A percentile compares a stretch with the other conserved stretches of the same genome.
These are phyloP conservation scores for Boletus calvinii DNA, from an alignment of 1,284 basidiomycete species.

Conservation along the genomic window DNA sequence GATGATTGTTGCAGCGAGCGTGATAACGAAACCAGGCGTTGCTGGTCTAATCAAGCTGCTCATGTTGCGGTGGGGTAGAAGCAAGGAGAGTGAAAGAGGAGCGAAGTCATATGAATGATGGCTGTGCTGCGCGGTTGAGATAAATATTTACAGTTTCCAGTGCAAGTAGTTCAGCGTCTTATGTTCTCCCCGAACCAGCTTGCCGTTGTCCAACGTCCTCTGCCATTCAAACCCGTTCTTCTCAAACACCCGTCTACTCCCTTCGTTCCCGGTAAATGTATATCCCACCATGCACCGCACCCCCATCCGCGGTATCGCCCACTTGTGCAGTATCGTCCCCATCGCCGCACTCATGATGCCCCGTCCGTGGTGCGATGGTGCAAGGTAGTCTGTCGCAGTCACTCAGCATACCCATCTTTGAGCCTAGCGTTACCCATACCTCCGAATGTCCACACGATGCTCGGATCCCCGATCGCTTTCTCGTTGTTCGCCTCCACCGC, in stretches of 20 bases:
- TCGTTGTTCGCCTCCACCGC: conserved; percentile 19
- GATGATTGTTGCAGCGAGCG: conserved; percentile 68
- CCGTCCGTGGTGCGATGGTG: conserved; percentile 54
- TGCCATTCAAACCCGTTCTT: conserved; percentile 59
- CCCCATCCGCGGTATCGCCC: conserved; percentile 61
- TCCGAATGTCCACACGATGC: conserved; percentile 44
- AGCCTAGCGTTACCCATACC: conserved; percentile 30
- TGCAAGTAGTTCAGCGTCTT: conserved; percentile 22
- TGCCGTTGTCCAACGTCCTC: conserved; percentile 41
- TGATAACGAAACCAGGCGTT: conserved; percentile 82
- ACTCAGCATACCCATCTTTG: conserved; percentile 13
- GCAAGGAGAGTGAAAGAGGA: neutral
- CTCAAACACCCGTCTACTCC: conserved; percentile 58
- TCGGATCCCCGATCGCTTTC: conserved; percentile 38
- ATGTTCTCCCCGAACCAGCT: conserved; percentile 33
- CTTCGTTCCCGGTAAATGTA: conserved; percentile 51
- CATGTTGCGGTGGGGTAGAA: conserved; percentile 38
- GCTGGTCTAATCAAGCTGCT: conserved; percentile 65
- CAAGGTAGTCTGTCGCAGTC: conserved; percentile 31
- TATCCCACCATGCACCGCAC: conserved; percentile 45
- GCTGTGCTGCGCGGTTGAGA: conserved; percentile 19
- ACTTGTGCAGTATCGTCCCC: conserved; percentile 47
- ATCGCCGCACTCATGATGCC: conserved; percentile 69
- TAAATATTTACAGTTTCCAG: conserved; percentile 9
- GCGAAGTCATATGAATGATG: conserved; percentile 1